Evolutionary conservation across 2,329 filamentous ascomycete genomes (phyloP), one percentile per base, ranked within the genome.

Genomic region (Chalara sp.): DNA sequence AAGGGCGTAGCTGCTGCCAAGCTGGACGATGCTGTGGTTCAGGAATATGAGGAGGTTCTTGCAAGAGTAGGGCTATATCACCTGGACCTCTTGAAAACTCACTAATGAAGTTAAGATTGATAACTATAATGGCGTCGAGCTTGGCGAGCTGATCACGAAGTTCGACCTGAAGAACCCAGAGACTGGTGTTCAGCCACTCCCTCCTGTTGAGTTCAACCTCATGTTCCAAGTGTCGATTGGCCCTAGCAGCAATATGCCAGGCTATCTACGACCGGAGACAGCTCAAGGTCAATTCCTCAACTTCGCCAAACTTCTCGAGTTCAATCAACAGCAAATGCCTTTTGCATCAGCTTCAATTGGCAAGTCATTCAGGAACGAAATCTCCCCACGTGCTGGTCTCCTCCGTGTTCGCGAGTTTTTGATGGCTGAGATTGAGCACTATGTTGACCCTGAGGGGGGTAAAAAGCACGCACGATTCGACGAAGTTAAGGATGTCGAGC

Each of bases 361-460:
- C 71, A 96, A 96, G 72, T 96, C 92, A 1, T 97, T 96, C 80
- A 84, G 93, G 63, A 99, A 99, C 68, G 93, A 99, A 67, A 96
- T 99, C 61, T 96, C 93, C 0, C 93, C 93, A 7, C 83, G 93
- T 50, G 82, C 89, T 57, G 93, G 93, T 71, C 83, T 99, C 40
- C 74, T 99, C 52, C 87, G 93, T 61, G 93, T 99, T 42, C 88
- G 93, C 62, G 93, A 99, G 70, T 97, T 99, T 73, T 73, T 96
- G 62, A 97, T 99, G 93, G 93, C 92, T 29, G 93, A 99, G 72
- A 96, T 99, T 61, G 93, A 99, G 75, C 93, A 99, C 70, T 99
- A 89, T 66, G 93, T 99, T 59, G 93, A 99, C 64, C 93, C 93
- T 8, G 78, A 93, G 64, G 83, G 89, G 65, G 89, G 90, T 71